These are phyloP conservation scores for Lagerstroemia speciosa DNA, from an alignment of 345 rosid genomes.

Conservation along the genomic window DNA sequence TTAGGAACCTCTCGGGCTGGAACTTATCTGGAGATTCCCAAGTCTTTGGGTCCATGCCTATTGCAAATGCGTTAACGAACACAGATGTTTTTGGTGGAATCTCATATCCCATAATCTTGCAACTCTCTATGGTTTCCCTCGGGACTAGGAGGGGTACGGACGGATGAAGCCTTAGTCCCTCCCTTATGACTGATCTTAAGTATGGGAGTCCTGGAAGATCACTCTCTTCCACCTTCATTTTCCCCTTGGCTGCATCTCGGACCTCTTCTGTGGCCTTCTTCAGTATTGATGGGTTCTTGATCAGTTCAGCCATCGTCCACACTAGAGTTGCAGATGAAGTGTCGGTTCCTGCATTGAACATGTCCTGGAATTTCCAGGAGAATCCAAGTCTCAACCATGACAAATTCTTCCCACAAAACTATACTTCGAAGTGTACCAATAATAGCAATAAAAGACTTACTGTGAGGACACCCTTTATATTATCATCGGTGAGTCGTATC, in stretches of 20 bases:
- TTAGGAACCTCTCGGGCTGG: slow-evolving; percentile 36
- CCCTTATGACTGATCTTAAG: slow-evolving; percentile 25
- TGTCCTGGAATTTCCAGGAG: slow-evolving; percentile 16
- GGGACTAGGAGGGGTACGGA: slow-evolving; percentile 30
- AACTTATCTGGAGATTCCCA: slow-evolving; percentile 35
- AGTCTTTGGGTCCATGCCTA: slow-evolving; percentile 18
- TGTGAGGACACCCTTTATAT: slow-evolving; percentile 21
- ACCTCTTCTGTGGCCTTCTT: slow-evolving; percentile 25
- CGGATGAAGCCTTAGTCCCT: slow-evolving; percentile 30
- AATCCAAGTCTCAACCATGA: not conserved
- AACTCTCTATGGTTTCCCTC: slow-evolving; percentile 24
- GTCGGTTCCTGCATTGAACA: slow-evolving; percentile 34
- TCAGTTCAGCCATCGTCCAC: slow-evolving; percentile 34
- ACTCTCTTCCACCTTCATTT: slow-evolving; percentile 17
- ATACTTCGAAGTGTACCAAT: not conserved
- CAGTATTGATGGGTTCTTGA: slow-evolving; percentile 25
- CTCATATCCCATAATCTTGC: slow-evolving; percentile 18
- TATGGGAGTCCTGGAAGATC: slow-evolving; percentile 22
- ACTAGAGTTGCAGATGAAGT: slow-evolving; percentile 21
- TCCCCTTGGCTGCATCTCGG: slow-evolving; percentile 17
- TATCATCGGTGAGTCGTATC: slow-evolving; percentile 10
- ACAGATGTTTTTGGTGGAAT: slow-evolving; percentile 34
- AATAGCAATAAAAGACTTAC: slow-evolving; percentile 8
- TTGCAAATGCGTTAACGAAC: slow-evolving; percentile 17
- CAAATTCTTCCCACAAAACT: not conserved